These are phyloP conservation scores for Guillardia theta DNA, from an alignment of 78 protist genomes.

Conservation along the genomic window DNA sequence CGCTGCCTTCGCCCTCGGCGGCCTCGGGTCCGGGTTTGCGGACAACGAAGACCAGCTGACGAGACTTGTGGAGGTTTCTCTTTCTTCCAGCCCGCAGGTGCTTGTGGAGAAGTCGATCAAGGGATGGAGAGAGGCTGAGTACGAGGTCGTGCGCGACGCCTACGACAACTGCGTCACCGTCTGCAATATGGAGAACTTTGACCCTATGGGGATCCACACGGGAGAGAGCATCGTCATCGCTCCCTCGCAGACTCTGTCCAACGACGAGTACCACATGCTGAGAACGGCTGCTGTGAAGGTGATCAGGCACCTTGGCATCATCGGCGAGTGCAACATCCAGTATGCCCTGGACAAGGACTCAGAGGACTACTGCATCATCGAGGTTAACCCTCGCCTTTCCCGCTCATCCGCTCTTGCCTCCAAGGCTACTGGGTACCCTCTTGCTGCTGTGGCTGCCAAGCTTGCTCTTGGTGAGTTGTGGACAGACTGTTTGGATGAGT, in stretches of 20 bases:
- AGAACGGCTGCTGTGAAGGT: slow-evolving; percentile 64
- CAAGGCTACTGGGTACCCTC: slow-evolving; percentile 98
- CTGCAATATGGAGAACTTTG: slow-evolving; percentile 99
- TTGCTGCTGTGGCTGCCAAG: slow-evolving; percentile 94
- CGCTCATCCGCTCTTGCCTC: slow-evolving; percentile 93
- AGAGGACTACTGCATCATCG: slow-evolving; percentile 67
- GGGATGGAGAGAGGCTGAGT: slow-evolving; percentile 98
- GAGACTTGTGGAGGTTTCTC: neutral
- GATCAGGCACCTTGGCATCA: slow-evolving; percentile 92
- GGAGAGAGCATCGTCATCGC: slow-evolving; percentile 97
- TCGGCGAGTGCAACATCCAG: slow-evolving; percentile 97
- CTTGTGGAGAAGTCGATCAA: slow-evolving; percentile 74
- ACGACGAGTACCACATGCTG: slow-evolving; percentile 93
- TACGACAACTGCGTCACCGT: slow-evolving; percentile 97
- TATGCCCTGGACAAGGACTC: slow-evolving; percentile 92
- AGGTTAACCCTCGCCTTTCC: slow-evolving; percentile 91
- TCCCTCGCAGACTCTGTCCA: slow-evolving; percentile 92
- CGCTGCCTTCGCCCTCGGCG: slow-evolving; percentile 96
- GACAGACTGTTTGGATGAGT: too few species aligned
- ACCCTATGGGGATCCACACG: slow-evolving; percentile 97
- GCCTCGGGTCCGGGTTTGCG: slow-evolving; percentile 94
- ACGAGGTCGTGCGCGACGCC: slow-evolving; percentile 96
- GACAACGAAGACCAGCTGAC: slow-evolving; percentile 68
- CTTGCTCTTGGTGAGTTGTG: slow-evolving; percentile 93
- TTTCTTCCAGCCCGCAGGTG: neutral